Evolutionary conservation across 2,329 filamentous ascomycete species (phyloP), one percentile per base, ranked within the genome.

Genomic region (Cyphellophora attinorum): DNA sequence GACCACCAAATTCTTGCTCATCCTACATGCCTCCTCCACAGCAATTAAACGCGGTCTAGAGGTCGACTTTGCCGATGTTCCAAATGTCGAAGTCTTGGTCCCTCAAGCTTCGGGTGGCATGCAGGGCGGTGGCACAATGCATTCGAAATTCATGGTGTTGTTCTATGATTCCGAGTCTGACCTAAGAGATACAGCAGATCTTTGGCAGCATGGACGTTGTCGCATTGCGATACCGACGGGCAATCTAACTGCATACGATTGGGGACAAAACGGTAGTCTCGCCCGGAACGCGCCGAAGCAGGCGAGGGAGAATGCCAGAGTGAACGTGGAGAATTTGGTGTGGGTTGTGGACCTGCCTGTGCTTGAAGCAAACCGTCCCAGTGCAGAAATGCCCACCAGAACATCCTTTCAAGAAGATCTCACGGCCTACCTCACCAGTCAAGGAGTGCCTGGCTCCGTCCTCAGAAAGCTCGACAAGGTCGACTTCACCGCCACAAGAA

Each of bases 81-180:
- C 53, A 8, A 68, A 70, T 33, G 67, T 93, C 36, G 73, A 73
- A 13, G 48, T 78, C 36, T 86, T 84, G 53, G 94, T 96, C 52
- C 89, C 89, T 11, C 71, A 72, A 2, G 33, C 19, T 11, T 16
- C 14, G 11, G 36, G 36, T 14, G 25, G 31, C 10, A 89, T 95
- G 83, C 66, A 75, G 27, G 73, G 76, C 2, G 65, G 73, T 30
- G 61, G 75, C 5, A 80, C 78, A 15, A 94, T 96, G 86, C 91
- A 96, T 58, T 93, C 85, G 32, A 96, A 98, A 54, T 66, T 96
- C 28, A 88, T 93, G 71, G 60, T 96, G 2, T 68, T 96, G n/a
- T 89, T 86, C 49, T 84, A 85, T 48, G 61, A 72, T 0, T 61
- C 61, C 3, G 19, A 38, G 31, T n/a, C 5, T 11, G 18, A 31